Conservation (phyloP, 208 protist species). For the Leishmania braziliensis region DNA sequence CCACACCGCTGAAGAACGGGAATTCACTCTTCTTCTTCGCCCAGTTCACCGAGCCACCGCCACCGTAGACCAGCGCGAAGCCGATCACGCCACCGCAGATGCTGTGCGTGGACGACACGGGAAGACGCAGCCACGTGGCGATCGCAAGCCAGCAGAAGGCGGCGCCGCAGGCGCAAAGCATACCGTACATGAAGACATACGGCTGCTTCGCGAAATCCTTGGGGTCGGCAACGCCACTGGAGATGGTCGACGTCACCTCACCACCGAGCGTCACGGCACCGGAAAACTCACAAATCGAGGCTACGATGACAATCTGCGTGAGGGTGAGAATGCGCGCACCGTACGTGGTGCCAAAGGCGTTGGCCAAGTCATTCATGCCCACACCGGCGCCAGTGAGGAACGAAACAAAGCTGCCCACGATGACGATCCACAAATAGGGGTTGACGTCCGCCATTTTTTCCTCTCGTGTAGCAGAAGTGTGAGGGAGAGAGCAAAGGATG, state of each 20-base stretch:
- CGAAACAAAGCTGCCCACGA: slow-evolving; percentile 57
- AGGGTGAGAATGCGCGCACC: slow-evolving; percentile 69
- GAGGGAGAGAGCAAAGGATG: not conserved
- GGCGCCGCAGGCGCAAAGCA: slow-evolving; percentile 51
- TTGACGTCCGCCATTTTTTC: slow-evolving; percentile 34
- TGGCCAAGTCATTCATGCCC: slow-evolving; percentile 88
- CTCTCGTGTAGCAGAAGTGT: not conserved
- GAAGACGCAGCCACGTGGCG: slow-evolving; percentile 49
- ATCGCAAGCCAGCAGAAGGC: slow-evolving; percentile 56
- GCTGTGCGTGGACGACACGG: slow-evolving; percentile 65
- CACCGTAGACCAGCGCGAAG: slow-evolving; percentile 70
- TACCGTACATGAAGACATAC: slow-evolving; percentile 76
- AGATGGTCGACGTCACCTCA: slow-evolving; percentile 62
- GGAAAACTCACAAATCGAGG: slow-evolving; percentile 68
- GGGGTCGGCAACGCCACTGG: slow-evolving; percentile 54
- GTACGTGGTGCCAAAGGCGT: slow-evolving; percentile 86
- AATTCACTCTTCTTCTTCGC: slow-evolving; percentile 43
- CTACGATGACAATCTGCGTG: slow-evolving; percentile 69
- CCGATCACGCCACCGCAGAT: slow-evolving; percentile 65
- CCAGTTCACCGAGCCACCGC: slow-evolving; percentile 44
- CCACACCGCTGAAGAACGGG: slow-evolving; percentile 58
- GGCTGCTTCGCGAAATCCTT: slow-evolving; percentile 41
- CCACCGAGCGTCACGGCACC: slow-evolving; percentile 65
- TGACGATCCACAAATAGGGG: slow-evolving; percentile 71
- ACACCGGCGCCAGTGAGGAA: slow-evolving; percentile 72